Evolutionary conservation across 306 rosid genomes (phyloP).

Genomic region (Fragaria vesca): DNA sequence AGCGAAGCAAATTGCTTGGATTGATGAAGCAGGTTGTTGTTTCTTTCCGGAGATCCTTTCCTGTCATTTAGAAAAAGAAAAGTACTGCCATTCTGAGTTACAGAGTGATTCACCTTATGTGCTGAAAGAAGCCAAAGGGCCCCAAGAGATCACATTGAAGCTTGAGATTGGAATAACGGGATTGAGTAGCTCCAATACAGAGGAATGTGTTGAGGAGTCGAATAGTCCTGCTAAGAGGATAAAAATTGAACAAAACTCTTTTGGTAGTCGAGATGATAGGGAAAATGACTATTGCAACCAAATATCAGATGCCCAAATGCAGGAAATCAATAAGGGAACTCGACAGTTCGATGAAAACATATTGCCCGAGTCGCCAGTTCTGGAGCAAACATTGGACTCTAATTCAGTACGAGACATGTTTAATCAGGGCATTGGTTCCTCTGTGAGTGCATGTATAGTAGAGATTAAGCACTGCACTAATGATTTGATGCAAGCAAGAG

Average conservation of each 20-base stretch:
- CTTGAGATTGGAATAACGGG: slow-evolving; percentile 30
- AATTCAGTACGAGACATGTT: slow-evolving; percentile 20
- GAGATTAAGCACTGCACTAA: slow-evolving; percentile 23
- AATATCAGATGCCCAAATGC: slow-evolving; percentile 7
- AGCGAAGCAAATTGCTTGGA: slow-evolving; percentile 33
- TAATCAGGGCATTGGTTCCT: slow-evolving; percentile 3
- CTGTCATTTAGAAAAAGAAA: slow-evolving; percentile 8
- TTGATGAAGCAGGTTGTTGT: slow-evolving; percentile 31
- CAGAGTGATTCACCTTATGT: slow-evolving; percentile 20
- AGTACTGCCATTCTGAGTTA: slow-evolving; percentile 12
- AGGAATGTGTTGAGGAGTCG: slow-evolving; percentile 27
- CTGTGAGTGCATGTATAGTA: slow-evolving; percentile 5
- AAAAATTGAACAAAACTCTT: slow-evolving; percentile 5
- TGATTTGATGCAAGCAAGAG: slow-evolving; percentile 15
- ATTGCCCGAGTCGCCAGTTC: slow-evolving; percentile 8
- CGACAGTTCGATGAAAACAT: slow-evolving; percentile 1
- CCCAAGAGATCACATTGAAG: slow-evolving; percentile 24
- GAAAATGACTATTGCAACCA: slow-evolving; percentile 4
- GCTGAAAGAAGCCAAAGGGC: slow-evolving; percentile 15
- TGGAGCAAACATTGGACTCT: slow-evolving; percentile 6
- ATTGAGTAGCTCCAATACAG: slow-evolving; percentile 12
- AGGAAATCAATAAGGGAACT: slow-evolving; percentile 8
- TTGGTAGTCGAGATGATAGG: not conserved
- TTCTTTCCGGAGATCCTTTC: slow-evolving; percentile 30
- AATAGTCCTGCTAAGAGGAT: slow-evolving; percentile 13